Percentiles rank a stretch among this genome's conserved stretches.
Conservation (phyloP, 805 yeast species). For the Lipomyces sp. region DNA sequence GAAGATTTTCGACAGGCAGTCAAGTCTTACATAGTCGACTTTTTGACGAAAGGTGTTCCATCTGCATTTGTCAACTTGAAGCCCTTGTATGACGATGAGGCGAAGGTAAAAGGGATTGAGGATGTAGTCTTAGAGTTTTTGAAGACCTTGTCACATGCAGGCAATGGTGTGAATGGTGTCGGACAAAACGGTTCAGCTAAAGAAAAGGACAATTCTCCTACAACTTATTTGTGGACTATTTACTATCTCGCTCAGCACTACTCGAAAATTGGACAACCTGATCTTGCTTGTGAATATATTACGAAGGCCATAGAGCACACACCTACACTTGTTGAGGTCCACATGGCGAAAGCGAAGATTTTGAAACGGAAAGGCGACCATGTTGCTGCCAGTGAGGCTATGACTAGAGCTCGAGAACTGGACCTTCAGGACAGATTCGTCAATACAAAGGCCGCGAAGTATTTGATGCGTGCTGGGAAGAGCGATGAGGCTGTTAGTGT, state of each 20-base stretch:
- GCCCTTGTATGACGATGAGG: slow-evolving; percentile 65
- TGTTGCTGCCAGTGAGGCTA: slow-evolving; percentile 62
- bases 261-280: slow-evolving; percentile 59
- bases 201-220: slow-evolving; percentile 43
- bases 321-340: slow-evolving; percentile 83
- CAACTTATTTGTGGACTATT: slow-evolving; percentile 63
- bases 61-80: slow-evolving; percentile 86
- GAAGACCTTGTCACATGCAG: slow-evolving; percentile 5
- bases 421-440: slow-evolving; percentile 92
- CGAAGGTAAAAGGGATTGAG: slow-evolving; percentile 53
- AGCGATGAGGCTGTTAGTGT: slow-evolving; percentile 74
- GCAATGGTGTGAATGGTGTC: slow-evolving; percentile 26
- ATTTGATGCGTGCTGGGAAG: slow-evolving; percentile 73
- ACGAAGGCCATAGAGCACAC: slow-evolving; percentile 70
- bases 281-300: slow-evolving; percentile 59
- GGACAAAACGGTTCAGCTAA: slow-evolving; percentile 37
- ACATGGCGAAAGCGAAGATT: slow-evolving; percentile 79
- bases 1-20: slow-evolving; percentile 59
- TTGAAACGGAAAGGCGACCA: slow-evolving; percentile 71
- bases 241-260: slow-evolving; percentile 82
- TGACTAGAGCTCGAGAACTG: slow-evolving; percentile 71
- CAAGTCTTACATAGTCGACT: slow-evolving; percentile 59
- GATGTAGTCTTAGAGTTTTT: slow-evolving; percentile 58
- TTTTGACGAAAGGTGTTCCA: slow-evolving; percentile 82
- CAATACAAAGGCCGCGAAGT: slow-evolving; percentile 85